Base-by-base conservation (phyloP, 768 basidiomycete genomes). In the Lactifluus piperatus region DNA sequence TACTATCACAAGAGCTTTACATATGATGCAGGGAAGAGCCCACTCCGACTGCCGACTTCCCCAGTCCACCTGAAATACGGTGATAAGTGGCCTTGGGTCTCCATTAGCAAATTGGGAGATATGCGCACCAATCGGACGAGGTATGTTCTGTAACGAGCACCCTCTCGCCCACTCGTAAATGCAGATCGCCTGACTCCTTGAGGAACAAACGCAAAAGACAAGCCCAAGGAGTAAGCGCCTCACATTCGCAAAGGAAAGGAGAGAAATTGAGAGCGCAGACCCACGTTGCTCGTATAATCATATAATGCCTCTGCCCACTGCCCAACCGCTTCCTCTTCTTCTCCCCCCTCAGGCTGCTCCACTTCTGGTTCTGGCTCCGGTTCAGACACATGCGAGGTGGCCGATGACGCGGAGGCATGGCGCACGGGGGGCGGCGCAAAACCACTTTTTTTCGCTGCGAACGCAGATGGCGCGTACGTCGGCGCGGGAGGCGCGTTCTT, bases 271-370 rank as follows among this genome's bases (percentile, higher is more conserved):
- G 30, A 5, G 14, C 37, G 30, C 4, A 5, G n/a, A 62, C 72
- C 41, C 64, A 89, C 88, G 65, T 74, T 73, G 51, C 87, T 83
- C 44, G 73, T 73, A 72, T 87, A 91, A 60, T 87, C 88, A 66
- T 91, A 91, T 70, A 88, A 64, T 5, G 76, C 89, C 65, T 90
- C 83, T 16, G 81, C 87, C 89, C 89, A 91, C 61, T 87, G 85
- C 4, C 86, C 87, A 34, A 71, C 69, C 57, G 72, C 72, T 43
- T 43, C 41, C 46, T 75, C 74, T 2, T 68, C 67, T 62, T 74
- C 74, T 10, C 66, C 69, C 54, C 69, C 69, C 58, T 72, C 70
- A 32, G 70, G 72, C 37, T 54, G 39, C 2, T n/a, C n/a, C n/a
- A 27, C 39, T 14, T 58, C 60, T 6, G 44, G 60, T 14, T 62